Conservation (phyloP, 1,284 basidiomycete species). For the Pisolithus thermaeus region DNA sequence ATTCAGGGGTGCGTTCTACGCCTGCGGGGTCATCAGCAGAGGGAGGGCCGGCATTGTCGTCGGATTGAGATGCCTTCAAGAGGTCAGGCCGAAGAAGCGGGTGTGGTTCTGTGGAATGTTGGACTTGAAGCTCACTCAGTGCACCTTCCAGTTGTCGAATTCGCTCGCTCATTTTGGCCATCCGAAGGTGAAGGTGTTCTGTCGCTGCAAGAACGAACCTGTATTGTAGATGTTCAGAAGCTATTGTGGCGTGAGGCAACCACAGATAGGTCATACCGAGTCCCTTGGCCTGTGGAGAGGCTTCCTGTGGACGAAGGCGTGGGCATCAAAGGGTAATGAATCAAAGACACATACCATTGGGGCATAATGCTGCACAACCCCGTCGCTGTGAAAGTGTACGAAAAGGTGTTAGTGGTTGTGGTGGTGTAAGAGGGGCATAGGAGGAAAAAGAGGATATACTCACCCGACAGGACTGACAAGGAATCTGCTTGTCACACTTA, state of each 20-base stretch:
- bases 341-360: slow-evolving; percentile 33
- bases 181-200: slow-evolving; percentile 62
- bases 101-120: slow-evolving; percentile 50
- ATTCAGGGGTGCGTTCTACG: slow-evolving; percentile 29
- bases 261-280: slow-evolving; percentile 32
- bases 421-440: background rate
- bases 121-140: slow-evolving; percentile 43
- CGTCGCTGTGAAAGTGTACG: slow-evolving; percentile 27
- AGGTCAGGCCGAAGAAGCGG: slow-evolving; percentile 61
- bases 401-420: background rate
- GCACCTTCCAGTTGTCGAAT: slow-evolving; percentile 69
- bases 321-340: background rate
- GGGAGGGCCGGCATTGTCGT: slow-evolving; percentile 22
- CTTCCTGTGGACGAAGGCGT: slow-evolving; percentile 29
- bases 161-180: slow-evolving; percentile 66
- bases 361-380: slow-evolving; percentile 47
- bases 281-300: slow-evolving; percentile 54
- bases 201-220: slow-evolving; percentile 69
- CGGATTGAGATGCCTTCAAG: slow-evolving; percentile 33
- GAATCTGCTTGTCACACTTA: slow-evolving; percentile 62
- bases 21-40: slow-evolving; percentile 17
- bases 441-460: slow-evolving; percentile 9
- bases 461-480: slow-evolving; percentile 49
- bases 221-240: slow-evolving; percentile 2
- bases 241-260: background rate